Conservation (phyloP, 345 rosid species). For the Eucalyptus albens region DNA sequence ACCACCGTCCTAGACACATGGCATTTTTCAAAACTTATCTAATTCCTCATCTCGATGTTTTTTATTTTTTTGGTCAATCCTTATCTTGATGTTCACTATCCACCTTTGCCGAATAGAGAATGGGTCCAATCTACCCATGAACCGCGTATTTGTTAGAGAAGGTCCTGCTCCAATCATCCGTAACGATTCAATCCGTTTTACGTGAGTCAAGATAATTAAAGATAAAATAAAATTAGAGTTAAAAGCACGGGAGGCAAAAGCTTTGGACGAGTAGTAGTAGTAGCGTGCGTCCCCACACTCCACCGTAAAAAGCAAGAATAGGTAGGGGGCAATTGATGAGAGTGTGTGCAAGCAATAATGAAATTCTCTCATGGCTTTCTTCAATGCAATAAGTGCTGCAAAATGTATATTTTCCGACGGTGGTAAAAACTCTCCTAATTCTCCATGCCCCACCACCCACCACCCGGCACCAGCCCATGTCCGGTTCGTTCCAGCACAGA, state of each 20-base stretch:
- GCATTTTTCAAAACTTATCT: not conserved
- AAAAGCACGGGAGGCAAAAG: not conserved
- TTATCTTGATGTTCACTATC: not conserved
- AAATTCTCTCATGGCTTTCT: slow-evolving; percentile 15
- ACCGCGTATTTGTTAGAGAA: not conserved
- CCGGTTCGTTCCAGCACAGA: not conserved
- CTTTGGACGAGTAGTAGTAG: not conserved
- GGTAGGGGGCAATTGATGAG: not conserved
- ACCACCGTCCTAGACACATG: fast-evolving
- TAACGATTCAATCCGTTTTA: not conserved
- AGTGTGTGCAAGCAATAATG: not conserved
- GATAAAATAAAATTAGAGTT: not conserved
- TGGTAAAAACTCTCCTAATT: not conserved
- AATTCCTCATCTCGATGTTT: fast-evolving
- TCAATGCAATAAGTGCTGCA: slow-evolving; percentile 17
- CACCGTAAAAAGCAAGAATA: not conserved
- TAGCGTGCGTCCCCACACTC: not conserved
- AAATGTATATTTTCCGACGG: not conserved
- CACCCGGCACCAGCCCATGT: not conserved
- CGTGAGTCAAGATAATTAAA: not conserved
- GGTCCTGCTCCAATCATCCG: not conserved
- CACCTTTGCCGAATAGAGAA: not conserved
- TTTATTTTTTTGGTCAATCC: too few species aligned
- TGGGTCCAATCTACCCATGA: not conserved
- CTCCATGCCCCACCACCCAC: not conserved